Percentiles rank a stretch among this genome's conserved stretches.
phyloP scores from a whole-genome alignment of 805 yeast genomes.

The Hanseniaspora vineae region DNA sequence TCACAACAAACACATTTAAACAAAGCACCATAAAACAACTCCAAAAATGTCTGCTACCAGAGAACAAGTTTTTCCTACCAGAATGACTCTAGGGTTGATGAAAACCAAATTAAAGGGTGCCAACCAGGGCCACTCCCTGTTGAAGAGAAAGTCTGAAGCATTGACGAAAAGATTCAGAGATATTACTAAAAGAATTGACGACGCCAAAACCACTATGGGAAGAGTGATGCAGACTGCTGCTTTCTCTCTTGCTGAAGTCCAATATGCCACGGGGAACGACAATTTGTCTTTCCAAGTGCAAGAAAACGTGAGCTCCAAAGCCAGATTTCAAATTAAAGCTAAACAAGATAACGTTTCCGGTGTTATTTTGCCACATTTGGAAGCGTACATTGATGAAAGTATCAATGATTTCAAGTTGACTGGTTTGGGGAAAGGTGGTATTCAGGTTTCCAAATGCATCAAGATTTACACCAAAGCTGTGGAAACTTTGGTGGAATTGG shows the following conservation, averaged over 20 bases:
- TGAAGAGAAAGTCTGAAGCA: conserved; percentile 95
- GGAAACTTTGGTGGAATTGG: conserved; percentile 92
- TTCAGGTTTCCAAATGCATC: conserved; percentile 91
- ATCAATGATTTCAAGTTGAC: conserved; percentile 93
- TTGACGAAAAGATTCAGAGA: conserved; percentile 93
- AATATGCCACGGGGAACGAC: conserved; percentile 87
- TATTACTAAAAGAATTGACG: conserved; percentile 86
- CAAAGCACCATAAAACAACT: no score
- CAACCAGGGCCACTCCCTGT: conserved; percentile 83
- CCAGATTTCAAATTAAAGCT: conserved; percentile 82
- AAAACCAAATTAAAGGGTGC: conserved; percentile 95
- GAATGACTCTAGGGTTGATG: conserved; percentile 94
- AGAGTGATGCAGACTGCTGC: conserved; percentile 97
- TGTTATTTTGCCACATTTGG: conserved; percentile 87
- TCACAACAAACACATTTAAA: not conserved
- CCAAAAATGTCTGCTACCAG: conserved; percentile 30
- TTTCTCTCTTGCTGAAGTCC: conserved; percentile 91
- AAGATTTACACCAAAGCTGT: conserved; percentile 88
- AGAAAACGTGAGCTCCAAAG: conserved; percentile 71
- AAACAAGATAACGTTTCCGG: conserved; percentile 95
- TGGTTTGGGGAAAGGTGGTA: conserved; percentile 97
- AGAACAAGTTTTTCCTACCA: conserved; percentile 94
- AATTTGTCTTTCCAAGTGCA: conserved; percentile 92
- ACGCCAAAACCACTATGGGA: conserved; percentile 94
- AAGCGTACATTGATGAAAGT: conserved; percentile 66